Percentiles rank a stretch among this genome's conserved stretches.
phyloP scores from a whole-genome alignment of 345 rosid genomes.

The Eucalyptus fibrosa region DNA sequence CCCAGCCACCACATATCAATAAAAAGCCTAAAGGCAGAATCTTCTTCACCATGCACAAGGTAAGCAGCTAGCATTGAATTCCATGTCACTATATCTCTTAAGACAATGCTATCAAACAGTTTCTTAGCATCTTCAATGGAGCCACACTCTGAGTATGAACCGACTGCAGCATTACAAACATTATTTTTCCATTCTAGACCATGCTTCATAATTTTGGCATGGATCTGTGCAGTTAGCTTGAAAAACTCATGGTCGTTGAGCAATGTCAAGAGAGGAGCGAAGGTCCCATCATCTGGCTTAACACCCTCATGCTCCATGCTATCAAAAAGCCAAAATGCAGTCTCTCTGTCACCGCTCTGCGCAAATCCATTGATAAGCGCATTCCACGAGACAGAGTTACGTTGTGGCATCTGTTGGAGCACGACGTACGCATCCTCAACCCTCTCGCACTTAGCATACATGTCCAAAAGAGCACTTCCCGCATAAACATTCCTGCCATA shows the following conservation, averaged over 20 bases:
- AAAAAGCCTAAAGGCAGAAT: constrained; percentile 35
- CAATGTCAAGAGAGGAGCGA: constrained; percentile 63
- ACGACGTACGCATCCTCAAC: constrained; percentile 38
- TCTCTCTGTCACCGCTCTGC: constrained; percentile 20
- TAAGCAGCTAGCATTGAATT: constrained; percentile 63
- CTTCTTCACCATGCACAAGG: constrained; percentile 34
- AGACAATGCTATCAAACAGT: constrained; percentile 37
- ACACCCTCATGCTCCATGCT: constrained; percentile 43
- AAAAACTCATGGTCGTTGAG: constrained; percentile 32
- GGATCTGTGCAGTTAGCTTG: constrained; percentile 25
- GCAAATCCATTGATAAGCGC: constrained; percentile 64
- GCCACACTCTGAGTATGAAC: constrained; percentile 56
- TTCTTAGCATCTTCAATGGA: constrained; percentile 34
- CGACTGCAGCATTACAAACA: constrained; percentile 48
- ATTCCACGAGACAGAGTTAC: constrained; percentile 63
- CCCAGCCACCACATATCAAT: constrained; percentile 29
- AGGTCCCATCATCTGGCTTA: constrained; percentile 51
- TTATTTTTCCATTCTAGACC: constrained; percentile 36
- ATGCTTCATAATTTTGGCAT: constrained; percentile 41
- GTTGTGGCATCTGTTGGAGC: constrained; percentile 30
- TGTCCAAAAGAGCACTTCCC: constrained; percentile 59
- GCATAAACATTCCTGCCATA: neutral
- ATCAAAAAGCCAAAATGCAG: constrained; percentile 35
- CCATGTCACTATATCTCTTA: constrained; percentile 53
- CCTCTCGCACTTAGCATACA: constrained; percentile 62